Percentiles rank a stretch among this genome's conserved stretches.
Conservation (phyloP, 805 yeast species). For the Wickerhamiella cacticola region DNA sequence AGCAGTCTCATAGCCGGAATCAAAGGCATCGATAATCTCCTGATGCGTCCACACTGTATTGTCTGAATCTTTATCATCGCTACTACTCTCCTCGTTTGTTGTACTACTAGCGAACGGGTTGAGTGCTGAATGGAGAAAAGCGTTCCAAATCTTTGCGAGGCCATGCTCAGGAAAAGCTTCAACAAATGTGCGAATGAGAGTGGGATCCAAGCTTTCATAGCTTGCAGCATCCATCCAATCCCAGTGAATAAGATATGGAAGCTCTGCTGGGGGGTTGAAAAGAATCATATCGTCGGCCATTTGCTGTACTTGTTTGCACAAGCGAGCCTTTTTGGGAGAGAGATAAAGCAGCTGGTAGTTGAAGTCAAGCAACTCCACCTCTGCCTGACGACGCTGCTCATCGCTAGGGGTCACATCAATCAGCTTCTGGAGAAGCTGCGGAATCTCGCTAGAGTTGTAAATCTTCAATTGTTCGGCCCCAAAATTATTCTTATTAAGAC, state of each 20-base stretch:
- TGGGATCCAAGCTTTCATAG: slow-evolving; percentile 38
- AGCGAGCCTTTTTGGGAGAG: slow-evolving; percentile 38
- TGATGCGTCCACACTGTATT: slow-evolving; percentile 30
- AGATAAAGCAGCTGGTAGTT: slow-evolving; percentile 42
- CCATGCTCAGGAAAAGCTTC: slow-evolving; percentile 15
- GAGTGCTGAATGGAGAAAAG: slow-evolving; percentile 11
- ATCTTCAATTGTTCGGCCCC: slow-evolving; percentile 33
- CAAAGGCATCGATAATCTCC: slow-evolving; percentile 39
- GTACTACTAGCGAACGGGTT: slow-evolving; percentile 9
- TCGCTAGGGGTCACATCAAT: slow-evolving; percentile 55
- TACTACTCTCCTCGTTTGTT: slow-evolving; percentile 14
- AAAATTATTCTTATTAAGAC: slow-evolving; percentile 14
- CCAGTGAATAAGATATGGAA: slow-evolving; percentile 32
- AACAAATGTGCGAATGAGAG: slow-evolving; percentile 2
- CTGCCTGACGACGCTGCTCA: slow-evolving; percentile 42
- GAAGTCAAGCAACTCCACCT: slow-evolving; percentile 48
- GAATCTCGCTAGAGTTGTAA: slow-evolving; percentile 41
- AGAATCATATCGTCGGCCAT: slow-evolving; percentile 63
- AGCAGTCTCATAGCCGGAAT: slow-evolving; percentile 37
- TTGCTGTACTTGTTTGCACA: slow-evolving; percentile 37
- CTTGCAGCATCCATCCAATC: slow-evolving; percentile 47
- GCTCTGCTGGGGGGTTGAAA: slow-evolving; percentile 45
- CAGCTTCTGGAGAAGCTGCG: slow-evolving; percentile 41
- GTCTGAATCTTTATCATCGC: neutral
- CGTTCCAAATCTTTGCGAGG: slow-evolving; percentile 11